phyloP scores from a whole-genome alignment of 495 filamentous ascomycete species.

The Trichocladium antarcticum region DNA sequence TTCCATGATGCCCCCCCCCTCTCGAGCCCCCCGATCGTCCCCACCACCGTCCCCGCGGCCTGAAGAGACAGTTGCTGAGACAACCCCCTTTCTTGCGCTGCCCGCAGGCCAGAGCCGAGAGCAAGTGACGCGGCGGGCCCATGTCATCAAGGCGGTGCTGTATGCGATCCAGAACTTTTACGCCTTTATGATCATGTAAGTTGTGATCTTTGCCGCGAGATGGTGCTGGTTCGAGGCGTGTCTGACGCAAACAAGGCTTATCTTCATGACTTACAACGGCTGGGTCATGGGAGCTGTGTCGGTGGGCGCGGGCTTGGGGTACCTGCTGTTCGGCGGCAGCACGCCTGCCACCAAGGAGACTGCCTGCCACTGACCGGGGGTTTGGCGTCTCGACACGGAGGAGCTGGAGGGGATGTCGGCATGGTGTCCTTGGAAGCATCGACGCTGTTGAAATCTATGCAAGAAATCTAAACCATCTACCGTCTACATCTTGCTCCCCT shows the following conservation, averaged over 20 bases:
- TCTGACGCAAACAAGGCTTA: constrained; percentile 49
- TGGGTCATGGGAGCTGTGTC: constrained; percentile 91
- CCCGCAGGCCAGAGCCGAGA: constrained; percentile 42
- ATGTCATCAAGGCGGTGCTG: constrained; percentile 63
- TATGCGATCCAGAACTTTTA: constrained; percentile 97
- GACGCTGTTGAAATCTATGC: no score
- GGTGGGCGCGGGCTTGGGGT: constrained; percentile 80
- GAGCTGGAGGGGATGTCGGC: no score
- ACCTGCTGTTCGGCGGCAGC: constrained; percentile 63
- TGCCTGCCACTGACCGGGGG: constrained; percentile 62
- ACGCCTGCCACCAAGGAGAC: constrained; percentile 66
- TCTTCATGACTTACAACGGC: constrained; percentile 99
- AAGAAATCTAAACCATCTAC: not conserved
- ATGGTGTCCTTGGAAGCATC: no score
- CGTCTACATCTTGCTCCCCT: constrained; percentile 13
- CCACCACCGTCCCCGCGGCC: not conserved
- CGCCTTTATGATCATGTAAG: constrained; percentile 98
- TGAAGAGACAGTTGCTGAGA: constrained; percentile 45
- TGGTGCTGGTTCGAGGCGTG: not conserved
- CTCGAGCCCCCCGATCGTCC: constrained; percentile 1
- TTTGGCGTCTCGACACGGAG: no score
- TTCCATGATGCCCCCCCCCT: not conserved
- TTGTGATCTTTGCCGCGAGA: no score
- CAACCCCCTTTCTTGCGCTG: constrained; percentile 35
- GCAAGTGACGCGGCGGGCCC: constrained; percentile 50